phyloP scores from a whole-genome alignment of 129 eudicot species.

The Logfia minima region DNA sequence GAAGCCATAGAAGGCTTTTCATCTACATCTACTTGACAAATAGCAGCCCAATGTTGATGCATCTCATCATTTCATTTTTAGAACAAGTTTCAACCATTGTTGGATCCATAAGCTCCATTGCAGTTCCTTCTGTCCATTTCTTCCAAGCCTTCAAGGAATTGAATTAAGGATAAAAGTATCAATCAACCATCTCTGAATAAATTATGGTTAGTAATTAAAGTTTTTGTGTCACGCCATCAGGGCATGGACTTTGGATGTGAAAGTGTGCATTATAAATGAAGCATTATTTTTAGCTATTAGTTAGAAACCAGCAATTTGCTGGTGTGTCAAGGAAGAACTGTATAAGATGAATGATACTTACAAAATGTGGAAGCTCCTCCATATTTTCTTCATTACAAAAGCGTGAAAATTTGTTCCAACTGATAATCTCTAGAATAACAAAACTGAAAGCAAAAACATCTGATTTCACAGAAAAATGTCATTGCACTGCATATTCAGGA shows the following conservation, averaged over 20 bases:
- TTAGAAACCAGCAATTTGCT: not conserved
- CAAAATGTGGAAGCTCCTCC: not conserved
- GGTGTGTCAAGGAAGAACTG: not conserved
- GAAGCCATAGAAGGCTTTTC: conserved; percentile 10
- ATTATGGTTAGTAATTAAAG: not conserved
- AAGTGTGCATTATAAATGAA: too few relatives aligned
- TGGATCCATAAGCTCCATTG: conserved; percentile 12
- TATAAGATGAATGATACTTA: not conserved
- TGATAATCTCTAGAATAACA: not conserved
- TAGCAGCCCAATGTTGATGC: conserved; percentile 8
- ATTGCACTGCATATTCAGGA: not conserved
- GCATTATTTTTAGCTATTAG: not conserved
- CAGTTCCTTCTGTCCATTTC: not conserved
- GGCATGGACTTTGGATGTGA: too few relatives aligned
- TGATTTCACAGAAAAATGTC: conserved; percentile 1
- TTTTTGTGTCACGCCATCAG: too few relatives aligned
- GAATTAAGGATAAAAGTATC: not conserved
- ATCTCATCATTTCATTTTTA: not conserved
- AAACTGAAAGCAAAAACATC: not conserved
- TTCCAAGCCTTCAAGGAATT: not conserved
- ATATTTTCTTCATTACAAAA: not conserved
- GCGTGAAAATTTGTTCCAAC: not conserved
- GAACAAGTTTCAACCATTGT: not conserved
- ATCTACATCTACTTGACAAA: conserved; percentile 16
- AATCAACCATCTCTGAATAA: not conserved